Evolutionary conservation across 148 eudicot genomes (phyloP), one percentile per base, ranked within the genome.

Genomic region (Rhododendron henanense): DNA sequence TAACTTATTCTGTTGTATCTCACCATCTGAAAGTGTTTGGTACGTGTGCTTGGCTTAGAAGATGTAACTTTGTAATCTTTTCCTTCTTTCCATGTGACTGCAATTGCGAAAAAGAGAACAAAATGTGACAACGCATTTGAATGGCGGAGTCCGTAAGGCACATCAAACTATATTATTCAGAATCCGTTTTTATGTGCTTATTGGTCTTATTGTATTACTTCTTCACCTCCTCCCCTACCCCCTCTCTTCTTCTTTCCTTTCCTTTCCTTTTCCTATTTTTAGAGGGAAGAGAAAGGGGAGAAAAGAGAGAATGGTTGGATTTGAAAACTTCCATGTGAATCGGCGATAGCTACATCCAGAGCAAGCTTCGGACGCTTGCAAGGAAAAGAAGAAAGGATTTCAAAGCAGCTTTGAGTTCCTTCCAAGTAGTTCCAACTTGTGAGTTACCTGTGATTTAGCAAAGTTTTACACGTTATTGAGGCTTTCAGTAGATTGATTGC

Each of bases 1-100:
- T 84, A 61, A 45, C 53, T 85, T 85, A 81, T 57, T 18, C n/a
- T 80, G 83, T 21, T 84, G 82, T 51, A 39, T 47, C 55, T 83
- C 79, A 41, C 33, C 57, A 79, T 84, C 59, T 84, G 41, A 21
- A 45, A 65, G 28, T 84, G 86, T 83, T 78, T 75, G 35, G 37
- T 81, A 10, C 21, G 51, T 35, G 79, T 74, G 69, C 61, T 77
- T 13, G 81, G 15, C 74, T 84, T 77, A 2, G 50, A 79, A 84
- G 35, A 57, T 31, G 76, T 14, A 19, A 77, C 37, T 84, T 39
- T 41, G 33, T 84, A 31, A 47, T 84, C 31, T 45, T 44, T 74
- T 51, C 67, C 74, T 57, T 82, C 25, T 76, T 47, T 55, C 53
- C 69, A 75, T 53, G 50, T 44, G 37, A 75, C 35, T 50, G 45